phyloP scores from a whole-genome alignment of 176 grass and related monocot species.

The Phoenix dactylifera region DNA sequence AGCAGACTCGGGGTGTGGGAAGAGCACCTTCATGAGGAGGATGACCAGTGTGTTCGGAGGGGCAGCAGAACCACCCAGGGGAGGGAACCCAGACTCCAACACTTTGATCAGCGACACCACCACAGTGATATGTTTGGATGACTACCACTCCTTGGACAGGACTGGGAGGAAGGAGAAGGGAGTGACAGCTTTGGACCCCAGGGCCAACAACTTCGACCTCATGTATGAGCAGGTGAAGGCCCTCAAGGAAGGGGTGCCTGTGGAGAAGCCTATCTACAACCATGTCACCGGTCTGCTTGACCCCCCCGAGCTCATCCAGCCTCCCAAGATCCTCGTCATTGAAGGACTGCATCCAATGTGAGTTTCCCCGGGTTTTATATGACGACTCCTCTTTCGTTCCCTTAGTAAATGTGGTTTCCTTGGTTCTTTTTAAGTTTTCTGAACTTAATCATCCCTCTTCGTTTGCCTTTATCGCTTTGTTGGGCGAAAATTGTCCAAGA shows the following conservation, averaged over 20 bases:
- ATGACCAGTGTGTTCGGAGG: constrained; percentile 88
- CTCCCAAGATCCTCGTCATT: constrained; percentile 85
- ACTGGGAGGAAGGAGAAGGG: constrained; percentile 77
- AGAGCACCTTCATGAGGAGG: constrained; percentile 94
- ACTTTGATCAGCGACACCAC: constrained; percentile 83
- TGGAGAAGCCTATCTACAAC: constrained; percentile 90
- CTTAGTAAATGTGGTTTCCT: too few species aligned
- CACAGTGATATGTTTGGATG: constrained; percentile 84
- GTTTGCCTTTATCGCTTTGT: too few species aligned
- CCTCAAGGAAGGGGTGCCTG: constrained; percentile 52
- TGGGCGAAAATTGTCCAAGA: too few species aligned
- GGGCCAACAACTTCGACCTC: constrained; percentile 78
- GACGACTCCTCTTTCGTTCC: background rate
- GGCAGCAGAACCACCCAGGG: constrained; percentile 66
- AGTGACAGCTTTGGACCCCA: constrained; percentile 76
- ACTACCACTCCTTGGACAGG: constrained; percentile 86
- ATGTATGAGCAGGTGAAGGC: constrained; percentile 98
- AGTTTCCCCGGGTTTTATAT: constrained; percentile 29
- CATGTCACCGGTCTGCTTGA: constrained; percentile 75
- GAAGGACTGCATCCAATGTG: constrained; percentile 89
- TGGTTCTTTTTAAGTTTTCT: too few species aligned
- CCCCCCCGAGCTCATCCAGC: constrained; percentile 66
- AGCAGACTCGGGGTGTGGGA: constrained; percentile 83
- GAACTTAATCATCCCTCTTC: too few species aligned
- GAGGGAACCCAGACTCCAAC: constrained; percentile 85